Evolutionary conservation across 1,284 basidiomycete genomes (phyloP).

Genomic region (Trichosporon faecale): DNA sequence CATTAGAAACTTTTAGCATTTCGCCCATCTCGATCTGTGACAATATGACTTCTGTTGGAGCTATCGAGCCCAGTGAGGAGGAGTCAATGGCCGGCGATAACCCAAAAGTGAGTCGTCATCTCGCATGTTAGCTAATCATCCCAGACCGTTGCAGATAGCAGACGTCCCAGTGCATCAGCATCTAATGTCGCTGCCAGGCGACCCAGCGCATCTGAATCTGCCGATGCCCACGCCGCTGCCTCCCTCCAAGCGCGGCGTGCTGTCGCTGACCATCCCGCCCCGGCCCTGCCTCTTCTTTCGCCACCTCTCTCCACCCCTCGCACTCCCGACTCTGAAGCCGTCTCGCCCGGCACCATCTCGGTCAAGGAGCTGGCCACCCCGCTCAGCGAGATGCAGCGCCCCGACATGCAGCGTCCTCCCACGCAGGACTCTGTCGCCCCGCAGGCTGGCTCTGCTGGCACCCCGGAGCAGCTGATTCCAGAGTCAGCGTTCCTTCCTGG

Average conservation of each 20-base stretch:
- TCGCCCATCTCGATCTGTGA: not conserved
- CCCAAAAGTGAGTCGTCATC: not conserved
- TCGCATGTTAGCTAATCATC: not conserved
- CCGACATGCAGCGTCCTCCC: constrained; percentile 2
- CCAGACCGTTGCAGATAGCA: constrained; percentile 9
- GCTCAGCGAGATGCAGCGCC: constrained; percentile 15
- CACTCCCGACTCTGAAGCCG: constrained; percentile 20
- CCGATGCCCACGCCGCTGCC: constrained; percentile 6
- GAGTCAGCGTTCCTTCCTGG: constrained; percentile 38
- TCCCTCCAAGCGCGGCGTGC: constrained; percentile 20
- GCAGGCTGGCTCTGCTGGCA: constrained; percentile 15
- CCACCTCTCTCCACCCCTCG: constrained; percentile 24
- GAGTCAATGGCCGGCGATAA: constrained; percentile 12
- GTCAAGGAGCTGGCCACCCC: constrained; percentile 21
- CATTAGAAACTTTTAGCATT: not conserved
- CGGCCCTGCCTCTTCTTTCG: constrained; percentile 17
- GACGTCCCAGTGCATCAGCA: not conserved
- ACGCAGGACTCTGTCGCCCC: constrained; percentile 17
- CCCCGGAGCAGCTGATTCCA: constrained; percentile 18
- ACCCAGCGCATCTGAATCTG: not conserved
- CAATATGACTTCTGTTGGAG: constrained; percentile 1
- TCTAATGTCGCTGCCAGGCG: not conserved
- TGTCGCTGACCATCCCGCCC: constrained; percentile 14
- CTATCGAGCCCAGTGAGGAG: constrained; percentile 6
- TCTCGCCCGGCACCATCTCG: constrained; percentile 13